A percentile compares a stretch with the other conserved stretches of the same genome.
Evolutionary conservation across 768 basidiomycete species (phyloP).

Genomic region (Termitomyces sp.): DNA sequence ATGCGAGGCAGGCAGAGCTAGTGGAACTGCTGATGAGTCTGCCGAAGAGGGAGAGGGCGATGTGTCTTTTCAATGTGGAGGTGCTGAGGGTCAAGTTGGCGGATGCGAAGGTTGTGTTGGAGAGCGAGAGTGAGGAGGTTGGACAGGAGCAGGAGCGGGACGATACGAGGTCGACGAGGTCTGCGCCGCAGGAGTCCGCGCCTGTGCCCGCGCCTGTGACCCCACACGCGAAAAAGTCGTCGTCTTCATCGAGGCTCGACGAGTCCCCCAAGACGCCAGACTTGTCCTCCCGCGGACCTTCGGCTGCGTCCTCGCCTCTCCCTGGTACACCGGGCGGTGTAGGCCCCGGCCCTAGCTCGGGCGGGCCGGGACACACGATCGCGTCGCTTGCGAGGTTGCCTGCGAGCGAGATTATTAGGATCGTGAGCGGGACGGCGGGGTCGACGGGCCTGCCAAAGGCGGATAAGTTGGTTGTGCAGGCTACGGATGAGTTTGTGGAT

Average conservation of each 20-base stretch:
- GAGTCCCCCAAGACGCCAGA: conserved; percentile 73
- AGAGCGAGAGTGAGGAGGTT: conserved; percentile 42
- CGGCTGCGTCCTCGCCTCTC: conserved; percentile 64
- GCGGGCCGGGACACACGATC: conserved; percentile 56
- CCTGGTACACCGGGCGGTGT: conserved; percentile 52
- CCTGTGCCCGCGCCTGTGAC: conserved; percentile 37
- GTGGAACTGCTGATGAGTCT: conserved; percentile 81
- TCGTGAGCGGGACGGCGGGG: conserved; percentile 41
- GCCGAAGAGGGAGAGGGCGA: conserved; percentile 81
- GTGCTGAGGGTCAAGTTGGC: conserved; percentile 70
- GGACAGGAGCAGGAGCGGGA: too few species aligned
- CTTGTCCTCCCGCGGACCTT: conserved; percentile 68
- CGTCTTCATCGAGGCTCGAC: conserved; percentile 21
- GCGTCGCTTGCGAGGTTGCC: conserved; percentile 67
- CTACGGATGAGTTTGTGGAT: conserved; percentile 72
- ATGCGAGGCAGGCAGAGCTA: conserved; percentile 53
- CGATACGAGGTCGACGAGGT: conserved; percentile 14
- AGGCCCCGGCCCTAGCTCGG: conserved; percentile 4
- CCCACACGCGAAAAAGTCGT: conserved; percentile 51
- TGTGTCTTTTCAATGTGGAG: conserved; percentile 88
- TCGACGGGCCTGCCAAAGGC: conserved; percentile 56
- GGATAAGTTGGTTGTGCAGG: conserved; percentile 62
- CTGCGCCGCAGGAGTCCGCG: conserved; percentile 11
- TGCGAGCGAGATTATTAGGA: conserved; percentile 66
- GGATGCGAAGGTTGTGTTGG: conserved; percentile 79